These are phyloP conservation scores for Croton setiger DNA, from an alignment of 441 rosid species.

Conservation along the genomic window DNA sequence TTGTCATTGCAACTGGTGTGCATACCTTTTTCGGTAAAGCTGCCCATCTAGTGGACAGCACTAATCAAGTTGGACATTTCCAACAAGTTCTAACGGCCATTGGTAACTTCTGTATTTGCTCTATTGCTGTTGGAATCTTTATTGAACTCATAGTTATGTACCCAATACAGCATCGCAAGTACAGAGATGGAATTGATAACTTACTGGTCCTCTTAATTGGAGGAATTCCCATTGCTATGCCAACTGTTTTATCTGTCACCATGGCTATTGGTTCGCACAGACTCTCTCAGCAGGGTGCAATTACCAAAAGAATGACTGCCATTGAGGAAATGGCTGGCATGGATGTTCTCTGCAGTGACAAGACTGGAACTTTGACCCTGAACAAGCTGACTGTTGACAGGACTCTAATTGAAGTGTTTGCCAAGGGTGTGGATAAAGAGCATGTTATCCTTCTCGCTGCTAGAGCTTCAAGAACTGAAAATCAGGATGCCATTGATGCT, in stretches of 20 bases:
- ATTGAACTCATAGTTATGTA: constrained; percentile 74
- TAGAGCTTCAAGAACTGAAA: constrained; percentile 90
- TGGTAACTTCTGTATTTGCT: constrained; percentile 92
- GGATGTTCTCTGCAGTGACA: constrained; percentile 94
- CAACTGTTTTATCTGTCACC: constrained; percentile 84
- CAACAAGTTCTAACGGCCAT: constrained; percentile 83
- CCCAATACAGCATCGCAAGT: constrained; percentile 65
- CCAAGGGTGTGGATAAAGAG: constrained; percentile 79
- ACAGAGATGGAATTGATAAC: constrained; percentile 84
- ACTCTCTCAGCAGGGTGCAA: constrained; percentile 85
- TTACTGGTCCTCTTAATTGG: constrained; percentile 83
- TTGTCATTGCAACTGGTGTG: constrained; percentile 90
- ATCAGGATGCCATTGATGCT: constrained; percentile 98
- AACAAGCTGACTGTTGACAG: constrained; percentile 80
- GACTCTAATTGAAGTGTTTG: constrained; percentile 66
- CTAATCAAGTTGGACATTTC: constrained; percentile 90
- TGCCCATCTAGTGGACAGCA: constrained; percentile 85
- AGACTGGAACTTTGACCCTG: constrained; percentile 83
- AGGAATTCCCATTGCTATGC: constrained; percentile 96
- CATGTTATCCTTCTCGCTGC: constrained; percentile 80
- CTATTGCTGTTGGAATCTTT: constrained; percentile 66
- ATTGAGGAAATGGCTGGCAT: constrained; percentile 97
- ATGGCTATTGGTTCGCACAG: constrained; percentile 96
- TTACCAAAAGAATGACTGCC: constrained; percentile 98
- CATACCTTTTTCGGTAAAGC: constrained; percentile 96